A percentile compares a stretch with the other conserved stretches of the same genome.
These are phyloP conservation scores for Patellifolia procumbens DNA, from an alignment of 179 eudicot species.

Conservation along the genomic window DNA sequence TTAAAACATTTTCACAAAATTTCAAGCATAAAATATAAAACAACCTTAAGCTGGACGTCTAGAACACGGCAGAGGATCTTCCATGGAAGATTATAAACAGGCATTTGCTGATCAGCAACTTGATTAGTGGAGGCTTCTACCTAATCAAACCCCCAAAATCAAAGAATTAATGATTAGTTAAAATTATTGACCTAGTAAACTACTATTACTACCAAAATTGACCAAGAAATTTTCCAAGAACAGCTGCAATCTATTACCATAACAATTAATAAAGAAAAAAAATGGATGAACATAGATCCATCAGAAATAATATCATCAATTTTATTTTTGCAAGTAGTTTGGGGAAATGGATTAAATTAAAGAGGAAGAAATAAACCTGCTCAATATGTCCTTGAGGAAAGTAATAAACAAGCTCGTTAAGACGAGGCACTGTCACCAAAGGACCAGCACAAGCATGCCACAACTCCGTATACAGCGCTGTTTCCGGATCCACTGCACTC, in stretches of 20 bases:
- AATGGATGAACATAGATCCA: slow-evolving; percentile 25
- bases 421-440: slow-evolving; percentile 79
- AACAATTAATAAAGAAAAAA: no score
- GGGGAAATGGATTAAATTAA: no score
- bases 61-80: slow-evolving; percentile 86
- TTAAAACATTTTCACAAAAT: not conserved
- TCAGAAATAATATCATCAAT: not conserved
- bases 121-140: slow-evolving; percentile 96
- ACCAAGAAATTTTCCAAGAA: no score
- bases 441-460: slow-evolving; percentile 99
- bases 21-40: not conserved
- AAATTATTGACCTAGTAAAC: not conserved
- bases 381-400: slow-evolving; percentile 99
- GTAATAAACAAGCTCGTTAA: slow-evolving; percentile 73
- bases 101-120: slow-evolving; percentile 89
- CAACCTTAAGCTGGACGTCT: slow-evolving; percentile 74
- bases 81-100: slow-evolving; percentile 75
- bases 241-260: no score
- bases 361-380: slow-evolving; percentile 67
- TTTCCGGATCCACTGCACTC: slow-evolving; percentile 61
- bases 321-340: not conserved
- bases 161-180: not conserved
- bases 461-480: slow-evolving; percentile 78
- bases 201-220: slow-evolving; percentile 5
- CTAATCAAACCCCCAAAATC: slow-evolving; percentile 37